These are phyloP conservation scores for Tillandsia leiboldiana DNA, from an alignment of 176 grass and related monocot species.

Conservation along the genomic window DNA sequence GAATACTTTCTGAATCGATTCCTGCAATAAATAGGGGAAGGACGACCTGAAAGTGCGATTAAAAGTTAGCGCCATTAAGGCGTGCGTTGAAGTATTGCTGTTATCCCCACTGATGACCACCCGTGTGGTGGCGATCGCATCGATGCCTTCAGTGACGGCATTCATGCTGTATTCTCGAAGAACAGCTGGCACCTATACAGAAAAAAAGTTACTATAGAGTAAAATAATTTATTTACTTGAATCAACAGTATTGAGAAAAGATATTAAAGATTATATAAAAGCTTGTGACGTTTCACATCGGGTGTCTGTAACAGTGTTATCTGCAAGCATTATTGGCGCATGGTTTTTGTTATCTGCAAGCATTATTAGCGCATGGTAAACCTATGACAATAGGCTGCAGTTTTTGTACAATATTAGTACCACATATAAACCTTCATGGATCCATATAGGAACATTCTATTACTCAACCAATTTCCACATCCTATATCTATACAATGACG, in stretches of 20 bases:
- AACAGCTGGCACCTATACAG: constrained; percentile 50
- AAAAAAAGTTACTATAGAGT: neutral
- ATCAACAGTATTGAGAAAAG: neutral
- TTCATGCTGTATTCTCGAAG: constrained; percentile 78
- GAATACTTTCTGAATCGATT: neutral
- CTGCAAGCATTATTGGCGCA: neutral
- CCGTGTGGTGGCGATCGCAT: constrained; percentile 88
- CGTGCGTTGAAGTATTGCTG: constrained; percentile 26
- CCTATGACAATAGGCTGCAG: too few relatives aligned
- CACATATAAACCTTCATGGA: too few relatives aligned
- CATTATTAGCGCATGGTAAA: too few relatives aligned
- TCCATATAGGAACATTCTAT: neutral
- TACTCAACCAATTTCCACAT: neutral
- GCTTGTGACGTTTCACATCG: neutral
- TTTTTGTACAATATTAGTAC: too few relatives aligned
- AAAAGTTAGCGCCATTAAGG: constrained; percentile 30
- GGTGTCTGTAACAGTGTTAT: neutral
- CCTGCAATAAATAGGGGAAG: neutral
- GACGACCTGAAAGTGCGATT: constrained; percentile 61
- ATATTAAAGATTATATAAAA: neutral
- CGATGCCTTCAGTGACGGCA: constrained; percentile 88
- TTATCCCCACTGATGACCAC: constrained; percentile 49
- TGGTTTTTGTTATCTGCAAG: neutral
- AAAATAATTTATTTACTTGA: neutral
- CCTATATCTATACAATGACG: neutral